Base-by-base conservation (phyloP, 306 rosid species). In the Vachellia collinsii region DNA sequence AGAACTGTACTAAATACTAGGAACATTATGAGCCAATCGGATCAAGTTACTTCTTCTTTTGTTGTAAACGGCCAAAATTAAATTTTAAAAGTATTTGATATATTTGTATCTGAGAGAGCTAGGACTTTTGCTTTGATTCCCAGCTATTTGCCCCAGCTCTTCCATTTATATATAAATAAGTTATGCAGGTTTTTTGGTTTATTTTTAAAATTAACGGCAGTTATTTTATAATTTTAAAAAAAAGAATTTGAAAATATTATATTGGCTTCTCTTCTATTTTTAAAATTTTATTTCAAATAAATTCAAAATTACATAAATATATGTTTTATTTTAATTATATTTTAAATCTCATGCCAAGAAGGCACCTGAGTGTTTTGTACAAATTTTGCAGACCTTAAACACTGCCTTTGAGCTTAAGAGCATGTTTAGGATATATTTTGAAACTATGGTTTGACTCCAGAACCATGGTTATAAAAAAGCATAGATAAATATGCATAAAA, bases 1-100 rank as follows among this genome's bases (percentile, higher is more conserved):
- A 69, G 50, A 39, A 70, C 74, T 82, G 88, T 86, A 82, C 77
- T 79, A 66, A 76, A 79, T 62, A 79, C 80, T 78, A 23, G 86
- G 82, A 80, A 65, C 41, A 58, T 86, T 66, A 67, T 76, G 77
- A 53, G 80, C 75, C 58, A 65, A 72, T 75, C 46, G 14, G 38
- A 20, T 76, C 70, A 64, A 74, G 42, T 75, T 76, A 56, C 79
- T 70, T n/a, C 17, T 75, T 39, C 7, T 75, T 53, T 56, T 43
- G 41, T 5, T 58, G 80, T 86, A 76, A 47, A 44, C 79, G 5
- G 76, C 68, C 82, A 38, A 79, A 64, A 63, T 72, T 71, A 50
- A 63, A 54, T 71, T 71, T 44, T 58, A 38, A 78, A 66, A 25
- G 67, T 61, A 78, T 77, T 29, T 67, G 29, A 53, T 17, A 53